Evolutionary conservation across 164 flowering plant species (phyloP).

Genomic region (Stephania yunnanensis): DNA sequence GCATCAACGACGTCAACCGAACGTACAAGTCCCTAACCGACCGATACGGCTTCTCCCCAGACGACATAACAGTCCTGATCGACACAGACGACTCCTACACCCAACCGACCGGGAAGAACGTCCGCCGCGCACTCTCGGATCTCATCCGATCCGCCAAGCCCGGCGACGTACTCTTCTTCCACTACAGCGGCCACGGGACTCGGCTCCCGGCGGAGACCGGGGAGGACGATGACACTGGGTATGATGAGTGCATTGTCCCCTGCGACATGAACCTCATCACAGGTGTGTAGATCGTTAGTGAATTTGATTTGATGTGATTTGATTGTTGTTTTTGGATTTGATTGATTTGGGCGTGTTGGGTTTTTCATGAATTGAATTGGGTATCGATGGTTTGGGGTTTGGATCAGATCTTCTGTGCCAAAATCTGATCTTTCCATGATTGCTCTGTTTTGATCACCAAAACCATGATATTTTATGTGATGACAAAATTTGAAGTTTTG

Average conservation of each 20-base stretch:
- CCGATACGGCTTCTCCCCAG: conserved; percentile 62
- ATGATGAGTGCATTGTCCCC: conserved; percentile 96
- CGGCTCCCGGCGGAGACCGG: conserved; percentile 96
- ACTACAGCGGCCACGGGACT: conserved; percentile 96
- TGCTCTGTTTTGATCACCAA: no score
- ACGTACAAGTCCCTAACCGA: conserved; percentile 54
- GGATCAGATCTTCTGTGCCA: no score
- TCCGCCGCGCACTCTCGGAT: conserved; percentile 44
- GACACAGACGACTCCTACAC: conserved; percentile 68
- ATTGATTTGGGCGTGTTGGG: neutral
- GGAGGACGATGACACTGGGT: conserved; percentile 91
- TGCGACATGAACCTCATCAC: conserved; percentile 95
- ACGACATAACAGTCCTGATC: conserved; percentile 67
- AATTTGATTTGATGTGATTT: neutral
- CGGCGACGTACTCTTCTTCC: conserved; percentile 77
- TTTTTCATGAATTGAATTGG: neutral
- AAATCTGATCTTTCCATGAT: no score
- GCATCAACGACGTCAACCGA: conserved; percentile 80
- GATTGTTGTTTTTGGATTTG: neutral
- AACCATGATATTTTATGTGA: no score
- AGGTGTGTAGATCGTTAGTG: conserved; percentile 29
- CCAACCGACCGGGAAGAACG: conserved; percentile 90
- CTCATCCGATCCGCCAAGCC: conserved; percentile 49
- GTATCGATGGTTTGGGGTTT: no score
- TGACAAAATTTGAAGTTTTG: no score